Evolutionary conservation across 2,329 filamentous ascomycete species (phyloP).

Genomic region (Pyrenophora tritici-repentis): DNA sequence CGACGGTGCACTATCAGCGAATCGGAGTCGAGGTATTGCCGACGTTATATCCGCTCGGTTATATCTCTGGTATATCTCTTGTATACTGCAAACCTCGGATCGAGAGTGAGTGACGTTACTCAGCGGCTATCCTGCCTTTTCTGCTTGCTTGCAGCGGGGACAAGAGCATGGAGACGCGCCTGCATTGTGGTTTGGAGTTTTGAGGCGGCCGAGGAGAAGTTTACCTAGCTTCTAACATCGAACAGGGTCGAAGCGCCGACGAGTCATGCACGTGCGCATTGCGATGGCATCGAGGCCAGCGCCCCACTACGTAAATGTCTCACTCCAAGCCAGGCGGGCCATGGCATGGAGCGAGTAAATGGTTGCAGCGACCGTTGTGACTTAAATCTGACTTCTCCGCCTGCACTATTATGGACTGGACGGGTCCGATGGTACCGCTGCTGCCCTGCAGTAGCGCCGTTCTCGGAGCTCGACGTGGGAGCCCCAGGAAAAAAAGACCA

Average conservation of each 20-base stretch:
- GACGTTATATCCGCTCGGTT: background rate
- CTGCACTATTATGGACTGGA: too few species aligned
- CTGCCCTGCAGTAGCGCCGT: slow-evolving; percentile 31
- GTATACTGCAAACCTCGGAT: slow-evolving; percentile 5
- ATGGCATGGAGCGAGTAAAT: background rate
- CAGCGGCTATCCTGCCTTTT: slow-evolving; percentile 26
- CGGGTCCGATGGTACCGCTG: background rate
- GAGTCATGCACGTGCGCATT: slow-evolving; percentile 30
- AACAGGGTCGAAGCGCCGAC: background rate
- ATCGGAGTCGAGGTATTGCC: slow-evolving; percentile 9
- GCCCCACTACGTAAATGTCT: slow-evolving; percentile 6
- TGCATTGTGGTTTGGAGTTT: too few species aligned
- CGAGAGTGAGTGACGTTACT: slow-evolving; percentile 8
- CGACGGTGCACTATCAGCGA: slow-evolving; percentile 3
- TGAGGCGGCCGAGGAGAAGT: background rate
- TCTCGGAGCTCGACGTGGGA: slow-evolving; percentile 24
- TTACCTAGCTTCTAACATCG: slow-evolving; percentile 17
- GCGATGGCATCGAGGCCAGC: background rate
- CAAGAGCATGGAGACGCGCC: slow-evolving; percentile 3
- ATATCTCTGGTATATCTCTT: too few species aligned
- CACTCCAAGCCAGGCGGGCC: background rate
- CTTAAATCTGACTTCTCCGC: too few species aligned
- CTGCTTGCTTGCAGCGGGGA: slow-evolving; percentile 1
- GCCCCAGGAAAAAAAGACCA: slow-evolving; percentile 26
- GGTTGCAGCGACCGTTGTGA: background rate